These are phyloP conservation scores for Chamaecyparis obtusa DNA, from an alignment of 75 land plant genomes.

Conservation along the genomic window DNA sequence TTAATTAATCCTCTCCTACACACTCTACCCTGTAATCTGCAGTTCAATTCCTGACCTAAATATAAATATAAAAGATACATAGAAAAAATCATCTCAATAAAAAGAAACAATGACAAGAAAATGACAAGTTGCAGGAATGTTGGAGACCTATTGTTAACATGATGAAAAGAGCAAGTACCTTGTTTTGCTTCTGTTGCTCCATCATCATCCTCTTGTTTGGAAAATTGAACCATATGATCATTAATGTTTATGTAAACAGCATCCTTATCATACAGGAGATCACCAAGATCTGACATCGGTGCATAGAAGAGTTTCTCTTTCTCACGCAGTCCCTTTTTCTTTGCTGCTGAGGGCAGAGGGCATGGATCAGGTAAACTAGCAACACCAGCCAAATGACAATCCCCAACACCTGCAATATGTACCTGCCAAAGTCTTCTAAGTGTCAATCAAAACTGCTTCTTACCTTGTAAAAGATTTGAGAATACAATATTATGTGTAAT, in stretches of 20 bases:
- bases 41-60: background rate
- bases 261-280: conserved; percentile 96
- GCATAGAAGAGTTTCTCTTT: conserved; percentile 97
- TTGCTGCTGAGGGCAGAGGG: conserved; percentile 96
- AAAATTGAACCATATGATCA: conserved; percentile 93
- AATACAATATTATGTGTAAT: background rate
- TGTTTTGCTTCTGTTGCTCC: conserved; percentile 9
- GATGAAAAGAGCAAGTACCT: conserved; percentile 28
- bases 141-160: background rate
- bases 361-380: conserved; percentile 89
- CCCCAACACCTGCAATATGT: conserved; percentile 98
- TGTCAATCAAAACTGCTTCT: conserved; percentile 3
- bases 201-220: conserved; percentile 57
- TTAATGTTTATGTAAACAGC: conserved; percentile 95
- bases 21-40: background rate
- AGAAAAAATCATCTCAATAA: background rate
- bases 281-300: conserved; percentile 98
- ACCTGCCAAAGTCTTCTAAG: conserved; percentile 45
- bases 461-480: background rate
- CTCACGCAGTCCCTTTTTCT: conserved; percentile 92
- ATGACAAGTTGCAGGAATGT: background rate
- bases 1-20: background rate
- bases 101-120: background rate
- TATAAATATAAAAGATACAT: background rate
- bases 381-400: conserved; percentile 58